Evolutionary conservation across 192 early-diverging fungal genomes (phyloP).

Genomic region (Backusella australiensis): DNA sequence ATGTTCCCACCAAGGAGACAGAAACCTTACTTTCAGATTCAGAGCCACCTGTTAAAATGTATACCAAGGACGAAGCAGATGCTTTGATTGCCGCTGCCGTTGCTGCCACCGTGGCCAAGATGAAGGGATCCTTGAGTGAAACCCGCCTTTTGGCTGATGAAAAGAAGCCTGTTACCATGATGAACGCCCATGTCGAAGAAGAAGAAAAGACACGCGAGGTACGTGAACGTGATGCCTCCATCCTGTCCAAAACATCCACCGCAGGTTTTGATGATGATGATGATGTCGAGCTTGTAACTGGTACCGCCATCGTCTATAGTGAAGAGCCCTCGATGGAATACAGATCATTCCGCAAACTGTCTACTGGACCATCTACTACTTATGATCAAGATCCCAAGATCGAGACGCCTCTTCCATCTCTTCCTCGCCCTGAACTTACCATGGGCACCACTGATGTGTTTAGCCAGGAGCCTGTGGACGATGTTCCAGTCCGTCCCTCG

Average conservation of each 20-base stretch:
- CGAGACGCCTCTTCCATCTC: neutral
- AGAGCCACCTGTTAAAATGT: neutral
- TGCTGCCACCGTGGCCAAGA: slow-evolving; percentile 21
- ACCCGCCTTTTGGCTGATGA: neutral
- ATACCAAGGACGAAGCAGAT: slow-evolving; percentile 19
- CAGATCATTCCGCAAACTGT: neutral
- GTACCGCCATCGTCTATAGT: neutral
- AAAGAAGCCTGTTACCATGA: neutral
- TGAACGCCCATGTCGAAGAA: neutral
- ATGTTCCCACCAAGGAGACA: neutral
- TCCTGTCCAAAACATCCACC: neutral
- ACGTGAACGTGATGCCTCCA: neutral
- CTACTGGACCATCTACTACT: neutral
- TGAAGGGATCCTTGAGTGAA: neutral
- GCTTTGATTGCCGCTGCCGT: slow-evolving; percentile 26
- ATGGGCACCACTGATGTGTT: neutral
- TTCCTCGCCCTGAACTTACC: neutral
- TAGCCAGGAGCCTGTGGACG: neutral
- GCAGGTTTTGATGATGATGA: neutral
- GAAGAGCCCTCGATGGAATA: neutral
- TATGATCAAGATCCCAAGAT: neutral
- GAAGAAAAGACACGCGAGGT: neutral
- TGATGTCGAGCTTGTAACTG: neutral
- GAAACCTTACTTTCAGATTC: neutral
- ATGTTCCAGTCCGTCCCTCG: neutral